A percentile compares a stretch with the other conserved stretches of the same genome.
These are phyloP conservation scores for Tricholoma saponaceum DNA, from an alignment of 768 basidiomycete genomes.

Conservation along the genomic window DNA sequence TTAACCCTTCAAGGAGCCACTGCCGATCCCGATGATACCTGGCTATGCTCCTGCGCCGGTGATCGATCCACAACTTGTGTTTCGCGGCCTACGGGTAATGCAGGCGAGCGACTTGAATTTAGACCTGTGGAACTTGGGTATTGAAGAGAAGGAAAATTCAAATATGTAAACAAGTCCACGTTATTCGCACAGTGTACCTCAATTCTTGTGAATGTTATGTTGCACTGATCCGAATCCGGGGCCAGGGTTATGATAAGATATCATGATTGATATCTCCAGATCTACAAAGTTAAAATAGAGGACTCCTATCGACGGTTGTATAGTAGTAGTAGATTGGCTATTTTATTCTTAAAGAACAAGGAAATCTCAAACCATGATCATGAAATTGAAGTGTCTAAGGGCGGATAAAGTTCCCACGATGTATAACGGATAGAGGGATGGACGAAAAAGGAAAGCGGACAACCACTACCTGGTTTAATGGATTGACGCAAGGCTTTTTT, in stretches of 20 bases:
- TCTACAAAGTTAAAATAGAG: background rate
- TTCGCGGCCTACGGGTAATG: conserved; percentile 52
- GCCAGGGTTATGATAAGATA: conserved; percentile 26
- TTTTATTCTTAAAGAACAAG: background rate
- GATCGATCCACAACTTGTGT: conserved; percentile 41
- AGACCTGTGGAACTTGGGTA: conserved; percentile 36
- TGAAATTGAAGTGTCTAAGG: background rate
- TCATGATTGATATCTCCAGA: conserved; percentile 4
- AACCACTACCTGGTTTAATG: no score
- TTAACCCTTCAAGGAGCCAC: conserved; percentile 24
- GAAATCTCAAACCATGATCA: background rate
- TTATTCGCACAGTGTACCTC: background rate
- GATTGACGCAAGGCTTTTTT: conserved; percentile 22
- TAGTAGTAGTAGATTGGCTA: background rate
- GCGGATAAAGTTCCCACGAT: conserved; percentile 12
- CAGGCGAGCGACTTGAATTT: conserved; percentile 46
- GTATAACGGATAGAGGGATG: conserved; percentile 17
- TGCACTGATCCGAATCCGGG: background rate
- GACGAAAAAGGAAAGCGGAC: conserved; percentile 33
- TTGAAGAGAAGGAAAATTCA: conserved; percentile 18
- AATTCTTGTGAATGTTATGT: no score
- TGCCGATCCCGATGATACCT: conserved; percentile 41
- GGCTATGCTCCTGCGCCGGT: conserved; percentile 33
- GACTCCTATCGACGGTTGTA: background rate
- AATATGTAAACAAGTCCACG: background rate